Evolutionary conservation across 2,329 filamentous ascomycete species (phyloP).

Genomic region (Pseudogymnoascus sp.): DNA sequence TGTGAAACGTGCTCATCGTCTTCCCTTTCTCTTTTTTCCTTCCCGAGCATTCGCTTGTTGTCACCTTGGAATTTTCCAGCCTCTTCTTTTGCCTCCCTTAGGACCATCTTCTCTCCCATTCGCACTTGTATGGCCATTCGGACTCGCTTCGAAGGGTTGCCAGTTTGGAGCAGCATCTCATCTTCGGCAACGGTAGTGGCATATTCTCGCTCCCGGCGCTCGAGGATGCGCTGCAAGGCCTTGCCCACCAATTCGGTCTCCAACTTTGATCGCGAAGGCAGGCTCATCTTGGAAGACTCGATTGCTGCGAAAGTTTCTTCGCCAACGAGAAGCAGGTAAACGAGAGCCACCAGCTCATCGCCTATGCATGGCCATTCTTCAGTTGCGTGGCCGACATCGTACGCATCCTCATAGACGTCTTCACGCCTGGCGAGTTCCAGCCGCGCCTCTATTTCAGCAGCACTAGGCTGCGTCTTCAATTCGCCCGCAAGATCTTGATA

Average conservation of each 20-base stretch:
- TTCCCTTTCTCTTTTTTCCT: slow-evolving; percentile 6
- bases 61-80: slow-evolving; percentile 25
- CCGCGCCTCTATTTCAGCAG: slow-evolving; percentile 24
- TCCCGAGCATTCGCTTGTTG: slow-evolving; percentile 30
- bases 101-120: slow-evolving; percentile 55
- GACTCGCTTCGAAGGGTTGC: slow-evolving; percentile 27
- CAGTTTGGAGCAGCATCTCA: slow-evolving; percentile 30
- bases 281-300: slow-evolving; percentile 29
- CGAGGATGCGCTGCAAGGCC: slow-evolving; percentile 34
- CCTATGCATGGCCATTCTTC: slow-evolving; percentile 25
- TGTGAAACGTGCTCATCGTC: slow-evolving; percentile 4
- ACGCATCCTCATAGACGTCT: slow-evolving; percentile 52
- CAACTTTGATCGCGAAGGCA: slow-evolving; percentile 35
- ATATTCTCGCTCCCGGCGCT: slow-evolving; percentile 41
- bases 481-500: slow-evolving; percentile 17
- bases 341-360: slow-evolving; percentile 31
- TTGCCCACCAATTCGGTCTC: slow-evolving; percentile 33
- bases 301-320: slow-evolving; percentile 31
- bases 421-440: slow-evolving; percentile 45
- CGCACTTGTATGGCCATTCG: slow-evolving; percentile 54
- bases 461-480: slow-evolving; percentile 21
- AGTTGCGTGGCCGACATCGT: slow-evolving; percentile 39
- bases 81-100: slow-evolving; percentile 39
- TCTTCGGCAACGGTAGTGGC: slow-evolving; percentile 46
- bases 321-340: slow-evolving; percentile 38